phyloP scores from a whole-genome alignment of 176 grass and related monocot genomes.

The Oryza nivara region DNA sequence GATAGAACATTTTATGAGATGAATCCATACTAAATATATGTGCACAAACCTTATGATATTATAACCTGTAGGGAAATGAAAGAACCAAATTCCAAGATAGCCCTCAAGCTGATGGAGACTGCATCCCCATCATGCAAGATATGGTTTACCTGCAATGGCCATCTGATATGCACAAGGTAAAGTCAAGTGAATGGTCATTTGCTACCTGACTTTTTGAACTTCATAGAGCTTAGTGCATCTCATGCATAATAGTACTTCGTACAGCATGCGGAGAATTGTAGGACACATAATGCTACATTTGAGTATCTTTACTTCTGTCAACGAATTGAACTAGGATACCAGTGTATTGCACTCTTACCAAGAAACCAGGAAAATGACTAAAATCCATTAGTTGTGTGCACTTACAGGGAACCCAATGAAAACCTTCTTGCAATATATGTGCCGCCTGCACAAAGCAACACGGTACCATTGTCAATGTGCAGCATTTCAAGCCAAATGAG shows the following conservation, averaged over 20 bases:
- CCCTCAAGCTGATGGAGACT: constrained; percentile 41
- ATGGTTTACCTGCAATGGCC: constrained; percentile 73
- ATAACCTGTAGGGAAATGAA: constrained; percentile 57
- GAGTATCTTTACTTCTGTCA: not conserved
- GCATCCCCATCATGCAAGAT: constrained; percentile 63
- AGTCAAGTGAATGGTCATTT: not conserved
- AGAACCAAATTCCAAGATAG: constrained; percentile 55
- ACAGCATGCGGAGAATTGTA: not conserved
- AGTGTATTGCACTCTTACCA: constrained; percentile 1
- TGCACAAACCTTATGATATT: not conserved
- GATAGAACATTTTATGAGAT: not conserved
- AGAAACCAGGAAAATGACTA: not conserved
- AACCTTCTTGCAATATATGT: constrained; percentile 26
- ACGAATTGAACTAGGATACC: not conserved
- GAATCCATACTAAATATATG: not conserved
- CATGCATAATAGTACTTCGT: not conserved
- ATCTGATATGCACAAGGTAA: constrained; percentile 62
- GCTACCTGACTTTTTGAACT: not conserved
- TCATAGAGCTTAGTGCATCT: not conserved
- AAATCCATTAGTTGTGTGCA: not conserved
- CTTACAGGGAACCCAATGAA: constrained; percentile 44
- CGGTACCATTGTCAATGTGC: not conserved
- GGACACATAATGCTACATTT: not conserved
- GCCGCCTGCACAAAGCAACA: constrained; percentile 27
- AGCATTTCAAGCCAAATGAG: constrained; percentile 46